These are phyloP conservation scores for Aspergillus chevalieri DNA, from an alignment of 2,329 filamentous ascomycete species.

Conservation along the genomic window DNA sequence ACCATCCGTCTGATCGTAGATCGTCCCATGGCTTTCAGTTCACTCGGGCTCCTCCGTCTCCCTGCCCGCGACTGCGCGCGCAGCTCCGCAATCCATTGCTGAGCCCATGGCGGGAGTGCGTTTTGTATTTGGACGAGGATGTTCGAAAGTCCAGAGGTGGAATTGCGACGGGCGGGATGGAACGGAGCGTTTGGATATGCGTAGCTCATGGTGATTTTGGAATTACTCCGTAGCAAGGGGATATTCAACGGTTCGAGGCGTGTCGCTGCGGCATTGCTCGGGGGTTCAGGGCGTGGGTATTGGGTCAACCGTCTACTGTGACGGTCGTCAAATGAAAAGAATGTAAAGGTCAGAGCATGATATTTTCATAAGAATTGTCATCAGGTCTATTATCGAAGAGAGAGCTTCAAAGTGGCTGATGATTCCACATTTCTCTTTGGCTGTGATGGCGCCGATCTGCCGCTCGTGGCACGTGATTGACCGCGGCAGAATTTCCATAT, in stretches of 20 bases:
- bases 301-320: background rate
- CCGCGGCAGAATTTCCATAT: no score
- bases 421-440: no score
- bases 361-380: no score
- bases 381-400: no score
- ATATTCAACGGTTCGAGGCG: background rate
- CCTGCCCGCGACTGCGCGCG: background rate
- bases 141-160: constrained; percentile 7
- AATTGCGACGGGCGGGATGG: constrained; percentile 17
- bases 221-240: background rate
- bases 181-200: constrained; percentile 24
- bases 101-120: constrained; percentile 14
- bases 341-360: no score
- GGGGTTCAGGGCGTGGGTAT: background rate
- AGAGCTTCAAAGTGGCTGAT: no score
- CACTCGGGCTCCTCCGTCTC: background rate
- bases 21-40: background rate
- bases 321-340: no score
- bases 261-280: background rate
- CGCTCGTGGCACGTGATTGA: no score
- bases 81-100: constrained; percentile 16
- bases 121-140: constrained; percentile 11
- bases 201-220: constrained; percentile 26
- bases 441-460: no score
- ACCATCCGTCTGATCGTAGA: constrained; percentile 14